Conservation (phyloP, 106 monocot species). For the Xerophyta viscosa region DNA sequence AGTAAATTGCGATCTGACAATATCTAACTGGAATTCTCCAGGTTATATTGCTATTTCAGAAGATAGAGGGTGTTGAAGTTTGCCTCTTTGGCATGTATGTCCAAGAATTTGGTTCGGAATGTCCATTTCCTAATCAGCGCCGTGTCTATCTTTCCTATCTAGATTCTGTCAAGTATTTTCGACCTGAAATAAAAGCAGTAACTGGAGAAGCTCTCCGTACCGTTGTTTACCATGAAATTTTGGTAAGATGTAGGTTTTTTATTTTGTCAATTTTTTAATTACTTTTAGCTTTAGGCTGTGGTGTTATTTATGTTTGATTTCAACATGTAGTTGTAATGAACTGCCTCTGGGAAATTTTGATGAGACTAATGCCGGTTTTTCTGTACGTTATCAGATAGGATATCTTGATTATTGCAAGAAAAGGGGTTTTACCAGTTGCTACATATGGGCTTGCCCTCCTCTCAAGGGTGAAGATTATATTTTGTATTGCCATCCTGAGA, state of each 20-base stretch:
- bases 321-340: not conserved
- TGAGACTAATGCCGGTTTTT: not conserved
- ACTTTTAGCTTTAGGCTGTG: not conserved
- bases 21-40: slow-evolving; percentile 22
- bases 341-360: not conserved
- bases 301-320: not conserved
- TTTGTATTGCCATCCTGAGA: slow-evolving; percentile 99
- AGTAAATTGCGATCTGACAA: not conserved
- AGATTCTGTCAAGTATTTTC: slow-evolving; percentile 98
- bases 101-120: slow-evolving; percentile 98
- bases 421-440: slow-evolving; percentile 96
- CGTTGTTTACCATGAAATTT: slow-evolving; percentile 98
- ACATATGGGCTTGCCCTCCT: slow-evolving; percentile 99
- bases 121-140: slow-evolving; percentile 79
- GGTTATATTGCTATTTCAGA: slow-evolving; percentile 95
- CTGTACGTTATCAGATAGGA: slow-evolving; percentile 55
- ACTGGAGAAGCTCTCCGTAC: slow-evolving; percentile 93
- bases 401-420: slow-evolving; percentile 99
- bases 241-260: slow-evolving; percentile 36
- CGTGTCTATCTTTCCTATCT: slow-evolving; percentile 97
- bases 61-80: slow-evolving; percentile 99
- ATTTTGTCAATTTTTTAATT: not conserved
- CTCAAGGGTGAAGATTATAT: slow-evolving; percentile 99
- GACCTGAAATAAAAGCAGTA: slow-evolving; percentile 85
- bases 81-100: slow-evolving; percentile 99